Conservation (phyloP, 176 grass and related monocot species). For the Puccinellia tenuiflora region DNA sequence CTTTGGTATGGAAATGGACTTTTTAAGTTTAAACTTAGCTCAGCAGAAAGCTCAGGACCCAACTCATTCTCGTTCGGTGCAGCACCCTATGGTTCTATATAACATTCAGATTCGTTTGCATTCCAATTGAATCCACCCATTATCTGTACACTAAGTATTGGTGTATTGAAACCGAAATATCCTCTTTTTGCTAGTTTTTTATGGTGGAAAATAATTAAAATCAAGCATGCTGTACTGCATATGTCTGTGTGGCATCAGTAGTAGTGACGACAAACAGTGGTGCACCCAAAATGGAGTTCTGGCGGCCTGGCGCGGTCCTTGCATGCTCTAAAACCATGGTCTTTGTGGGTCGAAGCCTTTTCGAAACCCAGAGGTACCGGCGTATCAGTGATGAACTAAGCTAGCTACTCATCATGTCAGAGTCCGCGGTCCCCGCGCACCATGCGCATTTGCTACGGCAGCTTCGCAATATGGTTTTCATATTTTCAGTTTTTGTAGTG, state of each 20-base stretch:
- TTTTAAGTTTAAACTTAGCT: conserved; percentile 4
- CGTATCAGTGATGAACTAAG: too few relatives aligned
- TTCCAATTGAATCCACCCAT: not conserved
- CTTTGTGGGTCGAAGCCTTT: too few relatives aligned
- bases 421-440: not conserved
- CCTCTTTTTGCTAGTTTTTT: not conserved
- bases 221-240: too few relatives aligned
- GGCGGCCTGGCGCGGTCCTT: too few relatives aligned
- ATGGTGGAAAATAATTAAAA: not conserved
- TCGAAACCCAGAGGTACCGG: too few relatives aligned
- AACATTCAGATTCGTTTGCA: not conserved
- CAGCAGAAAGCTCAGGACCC: not conserved
- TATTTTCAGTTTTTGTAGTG: too few relatives aligned
- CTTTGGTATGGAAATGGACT: conserved; percentile 2
- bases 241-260: too few relatives aligned
- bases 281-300: too few relatives aligned
- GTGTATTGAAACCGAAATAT: not conserved
- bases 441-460: not conserved
- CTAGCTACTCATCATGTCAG: not conserved
- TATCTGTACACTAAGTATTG: not conserved
- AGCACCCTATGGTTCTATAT: not conserved
- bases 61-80: conserved; percentile 18
- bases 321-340: too few relatives aligned
- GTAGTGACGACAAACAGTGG: too few relatives aligned
- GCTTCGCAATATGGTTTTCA: too few relatives aligned